Conservation (phyloP, 108 stramenopile genomes). For the Nitzschia palea region DNA sequence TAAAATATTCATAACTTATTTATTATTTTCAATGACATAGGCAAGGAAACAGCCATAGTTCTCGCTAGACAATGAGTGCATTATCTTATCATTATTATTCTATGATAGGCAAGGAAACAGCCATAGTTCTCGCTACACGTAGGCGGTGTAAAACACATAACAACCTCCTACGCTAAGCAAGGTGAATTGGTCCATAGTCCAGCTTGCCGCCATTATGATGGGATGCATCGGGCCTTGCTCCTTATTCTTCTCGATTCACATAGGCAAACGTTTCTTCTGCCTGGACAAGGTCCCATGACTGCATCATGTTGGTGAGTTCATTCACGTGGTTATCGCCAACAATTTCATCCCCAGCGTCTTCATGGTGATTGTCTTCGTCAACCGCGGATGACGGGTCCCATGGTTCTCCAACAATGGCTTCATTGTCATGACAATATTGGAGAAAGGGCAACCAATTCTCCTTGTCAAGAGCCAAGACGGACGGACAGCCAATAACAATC, state of each 20-base stretch:
- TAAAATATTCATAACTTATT: not conserved
- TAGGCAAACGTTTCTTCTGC: not conserved
- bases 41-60: too few species aligned
- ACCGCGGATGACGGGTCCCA: conserved; percentile 14
- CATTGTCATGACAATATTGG: conserved; percentile 28
- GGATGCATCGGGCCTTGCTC: not conserved
- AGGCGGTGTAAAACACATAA: not conserved
- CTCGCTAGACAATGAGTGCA: not conserved
- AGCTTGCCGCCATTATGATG: too few species aligned
- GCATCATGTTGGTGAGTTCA: too few species aligned
- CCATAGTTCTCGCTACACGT: not conserved
- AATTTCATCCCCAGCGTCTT: not conserved
- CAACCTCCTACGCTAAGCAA: not conserved
- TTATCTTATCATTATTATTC: too few species aligned
- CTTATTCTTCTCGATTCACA: conserved; percentile 3
- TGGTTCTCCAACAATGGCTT: conserved; percentile 13
- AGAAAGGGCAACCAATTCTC: conserved; percentile 44
- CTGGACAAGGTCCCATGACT: not conserved
- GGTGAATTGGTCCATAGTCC: not conserved
- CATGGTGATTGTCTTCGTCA: not conserved
- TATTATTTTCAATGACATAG: not conserved
- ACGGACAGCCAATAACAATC: conserved; percentile 82
- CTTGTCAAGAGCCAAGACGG: conserved; percentile 49
- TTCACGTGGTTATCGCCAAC: too few species aligned
- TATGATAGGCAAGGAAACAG: not conserved